Conservation (phyloP, 768 basidiomycete species). For the Kwoniella mangroviensis region DNA sequence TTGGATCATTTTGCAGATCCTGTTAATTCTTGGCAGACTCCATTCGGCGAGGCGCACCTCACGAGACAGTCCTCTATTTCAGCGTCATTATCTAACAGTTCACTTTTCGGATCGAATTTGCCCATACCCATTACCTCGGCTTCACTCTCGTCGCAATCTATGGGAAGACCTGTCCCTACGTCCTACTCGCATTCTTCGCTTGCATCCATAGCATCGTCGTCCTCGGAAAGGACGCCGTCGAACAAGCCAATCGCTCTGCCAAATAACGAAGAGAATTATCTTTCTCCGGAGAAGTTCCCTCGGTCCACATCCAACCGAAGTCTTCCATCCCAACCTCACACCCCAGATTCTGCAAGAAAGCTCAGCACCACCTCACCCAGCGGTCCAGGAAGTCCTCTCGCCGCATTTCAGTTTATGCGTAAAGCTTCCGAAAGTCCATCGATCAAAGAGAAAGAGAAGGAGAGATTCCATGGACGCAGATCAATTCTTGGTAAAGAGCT, state of each 20-base stretch:
- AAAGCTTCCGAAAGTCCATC: slow-evolving; percentile 62
- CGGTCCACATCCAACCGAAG: not conserved
- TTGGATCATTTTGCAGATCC: slow-evolving; percentile 49
- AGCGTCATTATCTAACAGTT: slow-evolving; percentile 15
- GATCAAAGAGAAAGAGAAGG: slow-evolving; percentile 44
- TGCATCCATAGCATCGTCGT: not conserved
- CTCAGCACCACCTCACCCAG: not conserved
- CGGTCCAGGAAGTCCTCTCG: slow-evolving; percentile 57
- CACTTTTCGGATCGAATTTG: not conserved
- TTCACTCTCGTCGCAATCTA: slow-evolving; percentile 3
- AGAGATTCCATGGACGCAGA: slow-evolving; percentile 29
- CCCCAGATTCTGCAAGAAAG: not conserved
- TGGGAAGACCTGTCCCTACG: not conserved
- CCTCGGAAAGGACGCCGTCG: not conserved
- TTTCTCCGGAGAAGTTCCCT: slow-evolving; percentile 2
- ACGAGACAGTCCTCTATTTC: not conserved
- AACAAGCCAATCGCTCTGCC: not conserved
- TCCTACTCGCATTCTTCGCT: slow-evolving; percentile 7
- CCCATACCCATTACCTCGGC: slow-evolving; percentile 1
- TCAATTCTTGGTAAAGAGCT: slow-evolving; percentile 35
- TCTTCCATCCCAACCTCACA: not conserved
- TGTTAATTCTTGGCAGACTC: slow-evolving; percentile 18
- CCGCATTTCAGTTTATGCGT: slow-evolving; percentile 81
- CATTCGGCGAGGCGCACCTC: not conserved
- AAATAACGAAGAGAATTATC: not conserved